Conservation (phyloP, 768 basidiomycete genomes). For the Suillus decipiens region DNA sequence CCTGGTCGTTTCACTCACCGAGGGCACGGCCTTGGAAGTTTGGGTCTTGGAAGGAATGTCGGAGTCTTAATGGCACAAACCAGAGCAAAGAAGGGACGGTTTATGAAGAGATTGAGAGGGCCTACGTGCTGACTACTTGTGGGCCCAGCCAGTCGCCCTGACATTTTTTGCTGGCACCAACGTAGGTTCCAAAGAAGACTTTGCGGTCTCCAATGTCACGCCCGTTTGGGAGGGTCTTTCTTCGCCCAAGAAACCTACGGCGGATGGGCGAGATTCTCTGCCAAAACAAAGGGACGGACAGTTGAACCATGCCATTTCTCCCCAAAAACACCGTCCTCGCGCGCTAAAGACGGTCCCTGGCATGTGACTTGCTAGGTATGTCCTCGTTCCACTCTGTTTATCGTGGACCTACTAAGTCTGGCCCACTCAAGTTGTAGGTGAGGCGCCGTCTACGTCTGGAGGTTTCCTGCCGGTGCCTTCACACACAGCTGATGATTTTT, state of each 20-base stretch:
- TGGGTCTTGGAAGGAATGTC: not conserved
- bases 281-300: not conserved
- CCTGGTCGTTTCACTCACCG: not conserved
- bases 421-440: too few relatives aligned
- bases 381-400: not conserved
- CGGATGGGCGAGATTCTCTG: not conserved
- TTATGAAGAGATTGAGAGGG: not conserved
- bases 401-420: too few relatives aligned
- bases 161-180: not conserved
- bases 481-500: too few relatives aligned
- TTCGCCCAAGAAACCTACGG: not conserved
- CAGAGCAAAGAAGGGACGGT: not conserved
- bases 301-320: not conserved
- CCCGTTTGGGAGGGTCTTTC: not conserved
- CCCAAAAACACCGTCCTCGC: not conserved
- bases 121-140: not conserved
- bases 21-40: not conserved
- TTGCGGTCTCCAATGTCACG: not conserved
- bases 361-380: not conserved
- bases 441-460: too few relatives aligned
- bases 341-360: not conserved
- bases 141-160: not conserved
- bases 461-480: too few relatives aligned
- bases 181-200: not conserved
- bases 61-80: not conserved